Conservation (phyloP, 2,329 filamentous ascomycete genomes). For the Sporothrix sp. region DNA sequence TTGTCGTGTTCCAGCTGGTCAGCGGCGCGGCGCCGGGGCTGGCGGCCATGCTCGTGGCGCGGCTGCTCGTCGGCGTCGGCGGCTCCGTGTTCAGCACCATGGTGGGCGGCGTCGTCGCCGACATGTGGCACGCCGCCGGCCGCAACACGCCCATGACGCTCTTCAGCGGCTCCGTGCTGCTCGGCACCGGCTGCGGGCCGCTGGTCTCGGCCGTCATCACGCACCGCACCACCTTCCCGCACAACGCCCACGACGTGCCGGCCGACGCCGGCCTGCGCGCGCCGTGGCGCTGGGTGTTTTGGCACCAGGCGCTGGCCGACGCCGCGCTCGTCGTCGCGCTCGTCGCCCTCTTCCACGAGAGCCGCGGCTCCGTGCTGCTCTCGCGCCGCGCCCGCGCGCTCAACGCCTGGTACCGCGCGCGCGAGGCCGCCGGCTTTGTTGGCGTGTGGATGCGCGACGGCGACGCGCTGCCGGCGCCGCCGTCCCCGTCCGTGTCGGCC, state of each 20-base stretch:
- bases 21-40: conserved; percentile 62
- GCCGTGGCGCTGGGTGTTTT: conserved; percentile 84
- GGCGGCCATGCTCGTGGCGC: conserved; percentile 62
- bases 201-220: conserved; percentile 62
- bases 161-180: conserved; percentile 69
- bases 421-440: conserved; percentile 55
- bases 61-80: conserved; percentile 70
- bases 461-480: background rate
- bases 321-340: conserved; percentile 55
- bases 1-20: conserved; percentile 59
- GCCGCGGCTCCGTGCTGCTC: conserved; percentile 68
- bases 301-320: conserved; percentile 67
- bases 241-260: conserved; percentile 13
- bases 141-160: conserved; percentile 85
- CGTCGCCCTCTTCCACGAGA: conserved; percentile 67
- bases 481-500: too few relatives aligned
- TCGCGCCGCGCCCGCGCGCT: conserved; percentile 62
- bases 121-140: conserved; percentile 69
- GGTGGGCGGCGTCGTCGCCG: conserved; percentile 83
- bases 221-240: conserved; percentile 37
- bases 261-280: conserved; percentile 19
- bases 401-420: conserved; percentile 68
- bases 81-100: conserved; percentile 76
- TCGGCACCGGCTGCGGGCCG: conserved; percentile 72
- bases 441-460: conserved; percentile 33